These are phyloP conservation scores for Rhodotorula babjevae DNA, from an alignment of 768 basidiomycete species.

Conservation along the genomic window DNA sequence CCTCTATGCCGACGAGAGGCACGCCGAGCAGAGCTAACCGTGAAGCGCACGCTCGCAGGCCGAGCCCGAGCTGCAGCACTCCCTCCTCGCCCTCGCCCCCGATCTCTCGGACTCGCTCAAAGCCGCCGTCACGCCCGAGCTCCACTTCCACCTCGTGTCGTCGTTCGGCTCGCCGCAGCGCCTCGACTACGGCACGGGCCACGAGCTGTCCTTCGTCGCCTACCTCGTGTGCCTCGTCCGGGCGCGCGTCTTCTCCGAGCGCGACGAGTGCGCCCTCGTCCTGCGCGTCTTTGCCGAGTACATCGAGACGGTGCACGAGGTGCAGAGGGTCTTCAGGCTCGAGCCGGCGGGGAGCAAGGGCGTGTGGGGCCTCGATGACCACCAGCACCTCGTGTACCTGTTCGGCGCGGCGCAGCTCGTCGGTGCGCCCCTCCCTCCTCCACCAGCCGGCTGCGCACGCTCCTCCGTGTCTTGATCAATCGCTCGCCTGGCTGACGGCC, in stretches of 20 bases:
- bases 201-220: slow-evolving; percentile 64
- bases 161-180: slow-evolving; percentile 87
- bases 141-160: slow-evolving; percentile 71
- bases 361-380: slow-evolving; percentile 76
- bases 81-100: slow-evolving; percentile 54
- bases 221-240: slow-evolving; percentile 45
- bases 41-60: not conserved
- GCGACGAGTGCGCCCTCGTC: slow-evolving; percentile 62
- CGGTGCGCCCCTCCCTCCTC: slow-evolving; percentile 45
- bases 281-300: slow-evolving; percentile 72
- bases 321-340: slow-evolving; percentile 86
- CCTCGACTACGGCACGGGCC: slow-evolving; percentile 96
- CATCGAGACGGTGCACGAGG: slow-evolving; percentile 68
- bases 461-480: no score
- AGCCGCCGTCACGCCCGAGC: slow-evolving; percentile 53
- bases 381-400: slow-evolving; percentile 68
- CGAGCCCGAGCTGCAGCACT: slow-evolving; percentile 48
- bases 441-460: no score
- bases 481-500: no score
- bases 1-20: no score
- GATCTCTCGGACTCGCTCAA: slow-evolving; percentile 28
- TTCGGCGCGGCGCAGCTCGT: slow-evolving; percentile 84
- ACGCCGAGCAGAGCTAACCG: not conserved
- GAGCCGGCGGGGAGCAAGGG: slow-evolving; percentile 98
- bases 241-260: slow-evolving; percentile 56